phyloP scores from a whole-genome alignment of 192 early-diverging fungal genomes.

The Rhizoclosmatium sp. region DNA sequence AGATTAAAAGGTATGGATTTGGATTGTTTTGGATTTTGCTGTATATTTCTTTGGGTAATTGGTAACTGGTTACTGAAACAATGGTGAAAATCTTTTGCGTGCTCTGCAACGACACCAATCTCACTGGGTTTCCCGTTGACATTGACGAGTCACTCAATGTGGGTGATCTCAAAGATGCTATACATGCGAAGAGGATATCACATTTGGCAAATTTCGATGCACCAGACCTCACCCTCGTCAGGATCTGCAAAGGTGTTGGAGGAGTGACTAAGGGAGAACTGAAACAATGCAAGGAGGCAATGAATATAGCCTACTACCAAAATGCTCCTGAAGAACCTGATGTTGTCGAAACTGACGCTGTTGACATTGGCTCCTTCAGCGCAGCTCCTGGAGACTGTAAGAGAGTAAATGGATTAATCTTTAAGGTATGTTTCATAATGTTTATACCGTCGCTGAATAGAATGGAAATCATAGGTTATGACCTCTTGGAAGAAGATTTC shows the following conservation, averaged over 20 bases:
- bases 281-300: conserved; percentile 2
- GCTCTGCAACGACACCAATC: conserved; percentile 1
- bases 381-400: not conserved
- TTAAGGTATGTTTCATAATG: not conserved
- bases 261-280: conserved; percentile 8
- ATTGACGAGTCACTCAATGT: not conserved
- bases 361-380: not conserved
- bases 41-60: too few relatives aligned
- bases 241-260: not conserved
- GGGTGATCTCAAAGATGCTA: not conserved
- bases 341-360: not conserved
- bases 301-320: not conserved
- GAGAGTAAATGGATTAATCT: not conserved
- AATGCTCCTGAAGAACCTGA: not conserved
- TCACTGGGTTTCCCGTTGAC: not conserved
- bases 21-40: too few relatives aligned
- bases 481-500: not conserved
- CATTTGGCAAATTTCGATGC: conserved; percentile 9
- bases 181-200: not conserved
- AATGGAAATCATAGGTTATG: not conserved
- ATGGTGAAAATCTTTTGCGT: not conserved
- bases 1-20: too few relatives aligned
- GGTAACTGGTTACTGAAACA: not conserved
- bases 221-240: conserved; percentile 17
- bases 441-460: not conserved